Evolutionary conservation across 2,329 filamentous ascomycete genomes (phyloP), one percentile per base, ranked within the genome.

Genomic region (Byssoonygena ceratinophila): DNA sequence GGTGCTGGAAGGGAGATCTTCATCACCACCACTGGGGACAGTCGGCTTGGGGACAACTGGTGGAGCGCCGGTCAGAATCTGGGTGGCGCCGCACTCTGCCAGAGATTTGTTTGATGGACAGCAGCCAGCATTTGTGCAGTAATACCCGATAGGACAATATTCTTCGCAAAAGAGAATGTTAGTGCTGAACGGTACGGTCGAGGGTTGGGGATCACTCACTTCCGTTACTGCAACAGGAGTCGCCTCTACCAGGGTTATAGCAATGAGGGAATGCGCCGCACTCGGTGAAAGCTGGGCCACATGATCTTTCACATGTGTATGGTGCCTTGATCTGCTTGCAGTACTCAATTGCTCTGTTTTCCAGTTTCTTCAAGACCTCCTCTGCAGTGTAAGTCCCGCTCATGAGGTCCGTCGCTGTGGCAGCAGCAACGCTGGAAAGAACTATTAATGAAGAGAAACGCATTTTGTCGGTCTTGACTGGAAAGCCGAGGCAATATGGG

Each of bases 171-270:
- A 45, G 4, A 41, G 2, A 3, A n/a, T 20, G 22, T 52, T 16
- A 40, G 41, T n/a, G 14, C 16, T 20, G 9, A 25, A 18, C n/a
- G 25, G n/a, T 14, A 32, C 3, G 4, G 12, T 1, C 6, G 4
- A 11, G 18, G 16, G 39, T 29, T 8, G 16, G 27, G 8, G 2
- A n/a, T n/a, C 31, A 51, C 53, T 46, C n/a, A 55, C 53, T 52
- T 52, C 53, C 53, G n/a, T 55, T 49, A 3, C 41, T 34, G 49
- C 53, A 55, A 41, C 53, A 55, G 9, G 44, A 20, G n/a, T 55
- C 48, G 25, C 53, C 53, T 6, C 27, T 16, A 11, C 16, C 22
- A 8, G 53, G 53, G 32, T 55, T 52, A 44, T 46, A 55, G 53
- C 53, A 55, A 18, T 48, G 14, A 22, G 39, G 41, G 22, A 46